Evolutionary conservation across 1,284 basidiomycete genomes (phyloP), one percentile per base, ranked within the genome.

Genomic region (Ceratobasidium sp.): DNA sequence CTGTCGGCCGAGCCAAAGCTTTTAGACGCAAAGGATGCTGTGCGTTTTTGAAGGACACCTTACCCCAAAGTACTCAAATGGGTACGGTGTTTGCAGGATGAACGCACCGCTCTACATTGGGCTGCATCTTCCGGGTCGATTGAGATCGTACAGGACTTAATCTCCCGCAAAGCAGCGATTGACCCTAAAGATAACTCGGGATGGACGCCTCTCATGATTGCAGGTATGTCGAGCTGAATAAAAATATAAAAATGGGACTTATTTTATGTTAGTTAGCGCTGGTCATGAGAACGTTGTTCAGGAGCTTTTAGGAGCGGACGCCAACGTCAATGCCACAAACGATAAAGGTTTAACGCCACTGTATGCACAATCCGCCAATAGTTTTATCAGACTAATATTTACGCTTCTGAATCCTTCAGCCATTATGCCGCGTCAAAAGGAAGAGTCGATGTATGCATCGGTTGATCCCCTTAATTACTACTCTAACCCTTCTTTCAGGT

Each of bases 351-450:
- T 96, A 75, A 95, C 93, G 4, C 89, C 95, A 60, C 82, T 98
- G 95, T 96, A 82, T 83, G 93, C 84, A 47, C 60, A 48, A 8
- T 31, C 9, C 19, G 9, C 33, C n/a, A n/a, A n/a, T n/a, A n/a
- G n/a, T n/a, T n/a, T n/a, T n/a, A n/a, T n/a, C n/a, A n/a, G n/a
- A n/a, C n/a, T n/a, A n/a, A n/a, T n/a, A n/a, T n/a, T n/a, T n/a
- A n/a, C n/a, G n/a, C n/a, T n/a, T n/a, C n/a, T n/a, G n/a, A n/a
- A n/a, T n/a, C n/a, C 22, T 74, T 36, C 78, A 96, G 95, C 80
- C 95, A 98, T 83, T 98, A 98, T 79, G 96, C 96, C 36, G 96
- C 96, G 51, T 98, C 96, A 22, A 98, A 97, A 83, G 93, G 95
- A 56, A 91, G 92, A 64, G 89, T 96, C 73, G 90, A 94, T 80